Evolutionary conservation across 495 filamentous ascomycete genomes (phyloP), one percentile per base, ranked within the genome.

Genomic region (Xanthoparmelia taractica): DNA sequence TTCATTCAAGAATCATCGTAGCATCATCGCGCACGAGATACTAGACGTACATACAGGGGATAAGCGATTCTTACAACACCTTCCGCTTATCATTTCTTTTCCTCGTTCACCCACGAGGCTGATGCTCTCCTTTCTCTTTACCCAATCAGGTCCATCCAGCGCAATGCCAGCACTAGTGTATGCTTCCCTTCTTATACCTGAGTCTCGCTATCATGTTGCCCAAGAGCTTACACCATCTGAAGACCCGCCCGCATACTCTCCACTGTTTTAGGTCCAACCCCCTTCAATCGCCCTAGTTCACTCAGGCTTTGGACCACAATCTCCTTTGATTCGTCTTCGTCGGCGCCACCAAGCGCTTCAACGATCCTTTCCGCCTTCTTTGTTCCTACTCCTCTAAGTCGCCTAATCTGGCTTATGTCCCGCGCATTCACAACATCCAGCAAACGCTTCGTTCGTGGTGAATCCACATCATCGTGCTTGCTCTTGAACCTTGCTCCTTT

Each of bases 391-490:
- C 81, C 86, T 70, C 88, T 90, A n/a, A 97, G 73, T 23, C 81
- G 67, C 61, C 79, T 80, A 66, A 88, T 87, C 70, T 80, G 80
- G 37, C 75, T 78, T 10, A 91, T 73, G 65, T 97, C 89, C 18
- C 89, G 80, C 2, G 87, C 90, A 73, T 98, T 98, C 74, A 98
- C 85, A 68, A 97, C 88, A 18, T 83, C 80, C 5, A 98, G 79
- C 12, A 98, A 71, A 58, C 85, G 82, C 66, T 79, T 76, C 7
- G 89, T 89, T 8, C 86, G 80, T 3, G 91, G 90, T 0, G 88
- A 87, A 15, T 81, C 77, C 1, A 70, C 66, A 7, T 45, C 2
- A 41, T 41, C 57, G 15, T 45, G 40, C 3, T 11, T 67, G 59
- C 33, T 58, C 58, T 10, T 69, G 65, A 59, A 61, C 55, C 15